Percentiles rank a stretch among this genome's conserved stretches.
Conservation (phyloP, 208 protist species). For the Crithidia brevicula region DNA sequence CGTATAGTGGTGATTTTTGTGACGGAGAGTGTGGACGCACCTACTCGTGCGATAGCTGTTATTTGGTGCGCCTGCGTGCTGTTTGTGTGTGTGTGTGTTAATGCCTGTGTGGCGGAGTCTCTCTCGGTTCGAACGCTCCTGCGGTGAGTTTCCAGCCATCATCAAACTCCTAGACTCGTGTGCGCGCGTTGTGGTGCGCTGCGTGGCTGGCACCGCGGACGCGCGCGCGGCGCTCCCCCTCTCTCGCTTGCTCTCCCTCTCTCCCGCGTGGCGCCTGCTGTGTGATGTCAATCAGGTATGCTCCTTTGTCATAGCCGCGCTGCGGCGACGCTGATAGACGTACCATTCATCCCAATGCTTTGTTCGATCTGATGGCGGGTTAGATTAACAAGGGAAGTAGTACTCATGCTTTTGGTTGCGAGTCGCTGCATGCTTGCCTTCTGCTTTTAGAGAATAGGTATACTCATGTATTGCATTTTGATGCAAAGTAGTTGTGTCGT, state of each 20-base stretch:
- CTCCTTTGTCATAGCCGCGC: constrained; percentile 34
- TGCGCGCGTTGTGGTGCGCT: background rate
- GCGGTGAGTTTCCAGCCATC: constrained; percentile 20
- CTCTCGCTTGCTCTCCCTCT: background rate
- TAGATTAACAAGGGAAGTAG: background rate
- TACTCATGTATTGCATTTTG: too few species aligned
- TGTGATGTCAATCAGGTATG: constrained; percentile 36
- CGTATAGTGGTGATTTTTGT: constrained; percentile 35
- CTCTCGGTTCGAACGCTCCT: background rate
- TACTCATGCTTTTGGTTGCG: too few species aligned
- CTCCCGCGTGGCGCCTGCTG: background rate
- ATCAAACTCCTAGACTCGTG: constrained; percentile 11
- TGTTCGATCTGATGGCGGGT: constrained; percentile 13
- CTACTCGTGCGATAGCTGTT: background rate
- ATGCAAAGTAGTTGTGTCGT: too few species aligned
- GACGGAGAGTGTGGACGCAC: constrained; percentile 15
- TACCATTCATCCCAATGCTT: constrained; percentile 41
- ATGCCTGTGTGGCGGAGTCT: background rate
- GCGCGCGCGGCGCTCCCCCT: background rate
- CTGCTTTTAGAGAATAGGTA: too few species aligned
- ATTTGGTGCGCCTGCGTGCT: background rate
- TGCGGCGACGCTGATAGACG: constrained; percentile 23
- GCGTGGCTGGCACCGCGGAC: background rate
- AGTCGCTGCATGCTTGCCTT: too few species aligned
- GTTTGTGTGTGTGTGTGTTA: background rate